These are phyloP conservation scores for Agarophyton chilense DNA, from an alignment of 23 red algal species.

Conservation along the genomic window DNA sequence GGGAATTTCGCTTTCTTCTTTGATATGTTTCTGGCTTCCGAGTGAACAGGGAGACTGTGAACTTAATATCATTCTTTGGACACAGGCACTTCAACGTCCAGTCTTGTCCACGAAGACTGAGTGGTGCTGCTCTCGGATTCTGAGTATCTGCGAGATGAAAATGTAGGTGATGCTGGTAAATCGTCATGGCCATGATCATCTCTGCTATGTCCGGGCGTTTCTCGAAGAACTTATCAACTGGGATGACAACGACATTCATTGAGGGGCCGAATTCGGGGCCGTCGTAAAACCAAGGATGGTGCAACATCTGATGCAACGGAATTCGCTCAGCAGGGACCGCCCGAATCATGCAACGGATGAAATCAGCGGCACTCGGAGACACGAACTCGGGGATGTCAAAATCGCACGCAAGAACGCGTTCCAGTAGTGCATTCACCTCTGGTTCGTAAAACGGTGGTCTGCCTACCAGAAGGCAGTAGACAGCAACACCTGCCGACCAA, in stretches of 20 bases:
- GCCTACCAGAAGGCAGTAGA: slow-evolving; percentile 89
- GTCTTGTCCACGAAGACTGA: slow-evolving; percentile 57
- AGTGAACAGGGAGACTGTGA: slow-evolving; percentile 77
- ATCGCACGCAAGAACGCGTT: slow-evolving; percentile 64
- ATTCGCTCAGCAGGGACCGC: slow-evolving; percentile 74
- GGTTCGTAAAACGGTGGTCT: slow-evolving; percentile 92
- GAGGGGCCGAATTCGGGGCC: slow-evolving; percentile 64
- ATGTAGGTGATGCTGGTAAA: slow-evolving; percentile 77
- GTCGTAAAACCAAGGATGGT: slow-evolving; percentile 86
- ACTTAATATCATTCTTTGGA: slow-evolving; percentile 92
- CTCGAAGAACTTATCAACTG: slow-evolving; percentile 68
- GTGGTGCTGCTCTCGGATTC: slow-evolving; percentile 63
- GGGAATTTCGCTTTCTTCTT: neutral
- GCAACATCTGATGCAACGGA: slow-evolving; percentile 58
- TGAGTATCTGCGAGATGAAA: slow-evolving; percentile 79
- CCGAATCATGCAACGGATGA: slow-evolving; percentile 88
- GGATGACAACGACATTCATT: slow-evolving; percentile 74
- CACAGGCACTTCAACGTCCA: slow-evolving; percentile 83
- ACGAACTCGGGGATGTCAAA: slow-evolving; percentile 74
- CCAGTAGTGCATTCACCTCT: slow-evolving; percentile 75
- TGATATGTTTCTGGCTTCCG: slow-evolving; percentile 27
- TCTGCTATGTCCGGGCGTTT: slow-evolving; percentile 78
- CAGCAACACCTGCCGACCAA: slow-evolving; percentile 91
- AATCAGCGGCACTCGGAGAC: slow-evolving; percentile 68
- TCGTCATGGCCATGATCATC: slow-evolving; percentile 82